Evolutionary conservation across 441 rosid species (phyloP).

Genomic region (Capsella rubella): DNA sequence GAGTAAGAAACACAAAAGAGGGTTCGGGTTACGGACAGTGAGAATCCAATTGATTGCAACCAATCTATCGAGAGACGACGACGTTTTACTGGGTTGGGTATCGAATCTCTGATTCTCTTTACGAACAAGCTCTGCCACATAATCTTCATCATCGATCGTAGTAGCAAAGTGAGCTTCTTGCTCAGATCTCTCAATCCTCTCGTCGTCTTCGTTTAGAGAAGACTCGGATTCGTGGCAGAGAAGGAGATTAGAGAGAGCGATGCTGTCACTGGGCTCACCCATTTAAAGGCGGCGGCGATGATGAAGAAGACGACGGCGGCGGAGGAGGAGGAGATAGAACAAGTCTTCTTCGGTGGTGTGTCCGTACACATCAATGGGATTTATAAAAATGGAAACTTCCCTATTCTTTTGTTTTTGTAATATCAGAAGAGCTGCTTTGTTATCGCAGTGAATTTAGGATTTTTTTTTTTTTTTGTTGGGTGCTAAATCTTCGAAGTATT

Average conservation of each 20-base stretch:
- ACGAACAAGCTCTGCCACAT: slow-evolving; percentile 53
- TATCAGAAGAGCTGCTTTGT: neutral
- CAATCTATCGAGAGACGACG: slow-evolving; percentile 58
- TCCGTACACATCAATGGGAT: slow-evolving; percentile 43
- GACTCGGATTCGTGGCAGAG: slow-evolving; percentile 68
- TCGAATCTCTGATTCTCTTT: slow-evolving; percentile 52
- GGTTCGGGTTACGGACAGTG: slow-evolving; percentile 46
- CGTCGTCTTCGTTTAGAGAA: slow-evolving; percentile 45
- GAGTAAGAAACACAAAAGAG: neutral
- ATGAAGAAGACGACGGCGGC: neutral
- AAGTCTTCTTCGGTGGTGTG: slow-evolving; percentile 8
- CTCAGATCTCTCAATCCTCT: slow-evolving; percentile 35
- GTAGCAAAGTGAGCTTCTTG: slow-evolving; percentile 29
- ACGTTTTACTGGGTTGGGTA: slow-evolving; percentile 24
- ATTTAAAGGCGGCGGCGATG: slow-evolving; percentile 14
- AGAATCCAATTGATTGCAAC: slow-evolving; percentile 84
- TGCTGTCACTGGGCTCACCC: slow-evolving; percentile 43
- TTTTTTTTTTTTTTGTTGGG: neutral
- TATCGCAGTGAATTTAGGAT: slow-evolving; percentile 44
- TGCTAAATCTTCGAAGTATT: slow-evolving; percentile 44
- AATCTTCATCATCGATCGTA: slow-evolving; percentile 53
- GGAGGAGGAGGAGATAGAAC: slow-evolving; percentile 1
- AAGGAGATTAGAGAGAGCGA: slow-evolving; percentile 62
- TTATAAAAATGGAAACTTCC: slow-evolving; percentile 26
- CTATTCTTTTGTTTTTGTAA: neutral